Evolutionary conservation across 495 filamentous ascomycete species (phyloP).

Genomic region (Trichocladium uniseriatum): DNA sequence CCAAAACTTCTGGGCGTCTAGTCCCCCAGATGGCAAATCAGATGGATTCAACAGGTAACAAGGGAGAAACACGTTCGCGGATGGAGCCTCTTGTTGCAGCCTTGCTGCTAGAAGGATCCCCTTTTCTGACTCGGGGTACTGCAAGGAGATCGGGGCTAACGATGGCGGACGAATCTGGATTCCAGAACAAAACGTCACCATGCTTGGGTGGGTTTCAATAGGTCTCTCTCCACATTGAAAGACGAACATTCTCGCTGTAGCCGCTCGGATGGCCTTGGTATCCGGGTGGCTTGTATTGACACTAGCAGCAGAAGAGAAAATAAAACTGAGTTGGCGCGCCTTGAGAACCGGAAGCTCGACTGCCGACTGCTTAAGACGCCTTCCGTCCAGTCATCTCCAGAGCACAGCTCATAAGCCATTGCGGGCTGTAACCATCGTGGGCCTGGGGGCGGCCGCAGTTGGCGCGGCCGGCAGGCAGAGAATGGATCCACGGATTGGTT

Average conservation of each 20-base stretch:
- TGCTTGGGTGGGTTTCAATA: background rate
- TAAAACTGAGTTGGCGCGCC: background rate
- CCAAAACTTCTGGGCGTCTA: slow-evolving; percentile 14
- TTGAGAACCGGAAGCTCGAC: background rate
- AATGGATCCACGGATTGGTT: background rate
- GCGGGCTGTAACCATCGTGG: slow-evolving; percentile 5
- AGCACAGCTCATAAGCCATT: background rate
- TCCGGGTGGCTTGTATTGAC: background rate
- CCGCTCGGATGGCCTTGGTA: background rate
- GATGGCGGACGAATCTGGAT: too few species aligned
- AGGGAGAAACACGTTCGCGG: slow-evolving; percentile 2
- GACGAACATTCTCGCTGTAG: background rate
- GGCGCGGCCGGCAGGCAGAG: too few species aligned
- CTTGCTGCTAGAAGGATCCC: background rate
- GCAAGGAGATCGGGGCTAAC: too few species aligned
- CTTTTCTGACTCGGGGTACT: background rate
- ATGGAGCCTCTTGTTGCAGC: background rate
- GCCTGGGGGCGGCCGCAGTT: background rate
- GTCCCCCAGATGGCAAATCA: slow-evolving; percentile 2
- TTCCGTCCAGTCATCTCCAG: slow-evolving; percentile 5
- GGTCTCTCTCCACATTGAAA: background rate
- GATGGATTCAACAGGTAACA: background rate
- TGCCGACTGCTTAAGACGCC: background rate
- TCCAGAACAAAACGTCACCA: too few species aligned
- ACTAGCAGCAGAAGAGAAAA: background rate